These are phyloP conservation scores for Caulochytrium protostelioides DNA, from an alignment of 371 early-diverging fungal species.

Conservation along the genomic window DNA sequence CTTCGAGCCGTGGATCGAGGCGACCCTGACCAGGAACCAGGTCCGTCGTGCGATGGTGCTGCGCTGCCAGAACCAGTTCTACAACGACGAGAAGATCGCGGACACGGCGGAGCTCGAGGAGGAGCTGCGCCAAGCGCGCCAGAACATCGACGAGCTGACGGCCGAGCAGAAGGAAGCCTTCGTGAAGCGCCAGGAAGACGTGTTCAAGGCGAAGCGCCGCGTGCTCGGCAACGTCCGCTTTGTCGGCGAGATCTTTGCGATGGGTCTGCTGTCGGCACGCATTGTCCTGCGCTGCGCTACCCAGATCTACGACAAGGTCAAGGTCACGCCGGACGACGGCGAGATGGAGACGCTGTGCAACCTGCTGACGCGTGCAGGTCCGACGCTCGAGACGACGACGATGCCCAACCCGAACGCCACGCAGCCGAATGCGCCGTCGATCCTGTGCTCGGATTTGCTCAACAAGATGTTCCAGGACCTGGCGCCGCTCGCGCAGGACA, in stretches of 20 bases:
- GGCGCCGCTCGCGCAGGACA: too few relatives aligned
- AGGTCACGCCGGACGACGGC: conserved; percentile 83
- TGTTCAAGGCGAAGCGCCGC: conserved; percentile 77
- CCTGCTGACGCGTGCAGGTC: conserved; percentile 67
- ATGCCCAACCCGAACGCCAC: conserved; percentile 17
- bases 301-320: neutral
- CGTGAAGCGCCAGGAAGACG: conserved; percentile 58
- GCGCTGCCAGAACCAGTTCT: conserved; percentile 76
- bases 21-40: conserved; percentile 19
- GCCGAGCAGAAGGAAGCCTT: conserved; percentile 18
- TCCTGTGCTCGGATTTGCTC: too few relatives aligned
- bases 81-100: conserved; percentile 7
- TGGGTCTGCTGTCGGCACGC: conserved; percentile 61
- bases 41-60: conserved; percentile 78
- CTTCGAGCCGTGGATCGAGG: conserved; percentile 17
- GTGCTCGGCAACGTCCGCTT: conserved; percentile 79
- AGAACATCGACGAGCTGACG: conserved; percentile 8
- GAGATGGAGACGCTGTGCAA: conserved; percentile 79
- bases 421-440: too few relatives aligned
- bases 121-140: neutral
- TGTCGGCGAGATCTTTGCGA: conserved; percentile 85
- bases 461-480: too few relatives aligned
- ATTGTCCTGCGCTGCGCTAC: conserved; percentile 72
- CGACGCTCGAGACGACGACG: conserved; percentile 13
- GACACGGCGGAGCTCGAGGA: neutral